These are phyloP conservation scores for Yarrowia sp. DNA, from an alignment of 805 yeast genomes.

Conservation along the genomic window DNA sequence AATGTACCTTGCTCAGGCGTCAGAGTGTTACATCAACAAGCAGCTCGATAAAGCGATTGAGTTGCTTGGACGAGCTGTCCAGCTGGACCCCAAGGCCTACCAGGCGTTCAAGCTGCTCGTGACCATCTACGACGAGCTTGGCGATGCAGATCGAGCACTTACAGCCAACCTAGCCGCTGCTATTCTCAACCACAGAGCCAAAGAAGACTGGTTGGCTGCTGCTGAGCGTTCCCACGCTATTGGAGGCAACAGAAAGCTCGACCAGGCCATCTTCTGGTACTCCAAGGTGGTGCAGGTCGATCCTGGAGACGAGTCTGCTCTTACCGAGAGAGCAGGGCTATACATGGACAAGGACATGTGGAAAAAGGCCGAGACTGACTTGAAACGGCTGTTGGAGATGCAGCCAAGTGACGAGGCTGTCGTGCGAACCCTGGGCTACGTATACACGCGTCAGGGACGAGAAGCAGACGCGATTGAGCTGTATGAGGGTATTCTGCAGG, in stretches of 20 bases:
- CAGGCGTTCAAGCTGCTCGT: slow-evolving; percentile 48
- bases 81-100: slow-evolving; percentile 46
- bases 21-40: slow-evolving; percentile 75
- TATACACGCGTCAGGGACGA: slow-evolving; percentile 59
- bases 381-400: slow-evolving; percentile 43
- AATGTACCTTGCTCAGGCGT: slow-evolving; percentile 70
- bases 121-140: slow-evolving; percentile 58
- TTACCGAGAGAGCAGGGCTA: slow-evolving; percentile 70
- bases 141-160: slow-evolving; percentile 50
- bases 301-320: slow-evolving; percentile 75
- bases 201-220: slow-evolving; percentile 83
- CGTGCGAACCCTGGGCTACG: slow-evolving; percentile 44
- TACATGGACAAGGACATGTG: slow-evolving; percentile 46
- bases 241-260: slow-evolving; percentile 56
- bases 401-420: slow-evolving; percentile 38
- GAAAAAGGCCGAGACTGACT: slow-evolving; percentile 45
- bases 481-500: slow-evolving; percentile 66
- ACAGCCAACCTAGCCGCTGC: slow-evolving; percentile 59
- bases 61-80: slow-evolving; percentile 48
- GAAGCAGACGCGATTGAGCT: slow-evolving; percentile 76
- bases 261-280: slow-evolving; percentile 67
- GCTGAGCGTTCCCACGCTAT: slow-evolving; percentile 81
- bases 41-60: slow-evolving; percentile 50
- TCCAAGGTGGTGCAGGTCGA: slow-evolving; percentile 85
- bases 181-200: slow-evolving; percentile 75